Percentiles rank a stretch among this genome's conserved stretches.
Conservation (phyloP, 129 eudicot genomes). For the Tagetes patula region DNA sequence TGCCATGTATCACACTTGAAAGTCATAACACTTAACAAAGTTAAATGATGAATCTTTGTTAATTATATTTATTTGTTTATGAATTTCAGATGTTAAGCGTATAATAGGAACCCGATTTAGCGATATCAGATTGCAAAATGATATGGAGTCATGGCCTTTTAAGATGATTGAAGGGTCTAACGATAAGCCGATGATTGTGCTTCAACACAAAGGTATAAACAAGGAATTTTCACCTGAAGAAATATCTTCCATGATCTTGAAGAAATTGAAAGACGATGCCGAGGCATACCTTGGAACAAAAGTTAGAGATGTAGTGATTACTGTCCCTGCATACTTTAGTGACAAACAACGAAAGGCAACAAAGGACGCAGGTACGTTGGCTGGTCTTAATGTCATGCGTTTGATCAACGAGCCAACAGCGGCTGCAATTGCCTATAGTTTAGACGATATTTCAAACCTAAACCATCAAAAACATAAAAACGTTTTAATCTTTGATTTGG, state of each 20-base stretch:
- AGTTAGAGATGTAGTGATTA: background rate
- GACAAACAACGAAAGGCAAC: background rate
- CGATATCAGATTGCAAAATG: background rate
- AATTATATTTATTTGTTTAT: too few species aligned
- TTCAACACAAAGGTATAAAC: background rate
- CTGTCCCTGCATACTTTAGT: background rate
- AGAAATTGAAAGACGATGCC: background rate
- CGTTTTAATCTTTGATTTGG: background rate
- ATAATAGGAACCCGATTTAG: background rate
- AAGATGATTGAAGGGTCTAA: background rate
- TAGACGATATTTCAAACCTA: background rate
- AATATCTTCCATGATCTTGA: background rate
- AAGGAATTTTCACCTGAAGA: background rate
- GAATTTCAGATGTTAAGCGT: background rate
- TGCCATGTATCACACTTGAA: background rate
- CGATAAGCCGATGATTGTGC: background rate
- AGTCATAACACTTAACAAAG: background rate
- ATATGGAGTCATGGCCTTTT: background rate
- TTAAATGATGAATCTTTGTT: too few species aligned
- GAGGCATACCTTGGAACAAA: constrained; percentile 2
- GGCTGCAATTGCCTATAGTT: background rate
- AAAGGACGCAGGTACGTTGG: background rate
- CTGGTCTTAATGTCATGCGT: background rate
- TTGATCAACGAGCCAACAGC: background rate
- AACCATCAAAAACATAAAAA: background rate